Evolutionary conservation across 495 filamentous ascomycete genomes (phyloP).

Genomic region (Lophiostoma macrostomum): DNA sequence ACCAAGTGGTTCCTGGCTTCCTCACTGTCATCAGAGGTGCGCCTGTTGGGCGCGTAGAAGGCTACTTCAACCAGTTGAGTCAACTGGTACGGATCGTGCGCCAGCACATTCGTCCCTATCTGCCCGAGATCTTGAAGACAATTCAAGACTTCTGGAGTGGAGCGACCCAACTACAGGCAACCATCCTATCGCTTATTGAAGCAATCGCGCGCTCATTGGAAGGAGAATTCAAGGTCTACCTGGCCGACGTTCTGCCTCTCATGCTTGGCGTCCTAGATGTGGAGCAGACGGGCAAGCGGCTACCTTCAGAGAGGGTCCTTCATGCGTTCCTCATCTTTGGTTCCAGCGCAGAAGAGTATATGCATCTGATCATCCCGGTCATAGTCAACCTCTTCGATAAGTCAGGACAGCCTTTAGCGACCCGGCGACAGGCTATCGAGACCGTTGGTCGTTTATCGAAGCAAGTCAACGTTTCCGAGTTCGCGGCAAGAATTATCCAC

Average conservation of each 20-base stretch:
- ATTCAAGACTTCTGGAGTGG: slow-evolving; percentile 81
- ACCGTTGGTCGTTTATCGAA: slow-evolving; percentile 90
- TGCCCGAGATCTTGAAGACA: slow-evolving; percentile 77
- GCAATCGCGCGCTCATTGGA: slow-evolving; percentile 89
- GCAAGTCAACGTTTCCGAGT: slow-evolving; percentile 96
- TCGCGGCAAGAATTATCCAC: slow-evolving; percentile 91
- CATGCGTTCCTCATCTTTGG: slow-evolving; percentile 96
- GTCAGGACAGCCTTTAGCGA: slow-evolving; percentile 66
- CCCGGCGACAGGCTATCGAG: slow-evolving; percentile 88
- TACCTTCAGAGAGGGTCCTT: slow-evolving; percentile 82
- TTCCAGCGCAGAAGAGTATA: slow-evolving; percentile 94
- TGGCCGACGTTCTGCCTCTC: slow-evolving; percentile 80
- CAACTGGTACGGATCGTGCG: slow-evolving; percentile 91
- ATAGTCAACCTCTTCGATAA: slow-evolving; percentile 90
- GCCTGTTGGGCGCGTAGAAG: slow-evolving; percentile 70
- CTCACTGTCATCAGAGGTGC: slow-evolving; percentile 78
- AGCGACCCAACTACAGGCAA: slow-evolving; percentile 73
- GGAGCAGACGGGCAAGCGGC: slow-evolving; percentile 66
- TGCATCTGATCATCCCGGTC: slow-evolving; percentile 98
- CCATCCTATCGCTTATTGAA: slow-evolving; percentile 87
- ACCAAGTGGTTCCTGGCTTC: slow-evolving; percentile 91
- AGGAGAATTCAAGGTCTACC: slow-evolving; percentile 93
- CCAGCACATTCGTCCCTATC: slow-evolving; percentile 88
- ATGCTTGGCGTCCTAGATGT: slow-evolving; percentile 94
- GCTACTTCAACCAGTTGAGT: slow-evolving; percentile 94